These are phyloP conservation scores for Euphorbia lathyris DNA, from an alignment of 345 rosid genomes.

Conservation along the genomic window DNA sequence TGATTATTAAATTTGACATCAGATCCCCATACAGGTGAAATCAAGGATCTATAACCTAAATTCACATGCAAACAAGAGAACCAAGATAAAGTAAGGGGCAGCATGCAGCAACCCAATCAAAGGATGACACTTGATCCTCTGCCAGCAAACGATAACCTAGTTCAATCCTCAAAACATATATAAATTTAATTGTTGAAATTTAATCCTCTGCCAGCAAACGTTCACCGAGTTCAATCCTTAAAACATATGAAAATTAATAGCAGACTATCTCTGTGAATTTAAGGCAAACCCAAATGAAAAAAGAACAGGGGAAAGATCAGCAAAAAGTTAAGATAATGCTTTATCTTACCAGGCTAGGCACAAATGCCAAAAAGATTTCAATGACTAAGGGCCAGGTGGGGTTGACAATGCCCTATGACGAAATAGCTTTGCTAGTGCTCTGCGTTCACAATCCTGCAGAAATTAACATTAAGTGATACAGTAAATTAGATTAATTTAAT, in stretches of 20 bases:
- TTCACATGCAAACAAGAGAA: not conserved
- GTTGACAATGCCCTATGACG: slow-evolving; percentile 48
- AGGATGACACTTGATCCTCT: not conserved
- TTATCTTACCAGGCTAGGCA: slow-evolving; percentile 27
- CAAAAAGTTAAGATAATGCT: not conserved
- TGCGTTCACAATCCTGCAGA: slow-evolving; percentile 83
- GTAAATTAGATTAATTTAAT: not conserved
- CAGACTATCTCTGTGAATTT: not conserved
- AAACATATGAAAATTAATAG: not conserved
- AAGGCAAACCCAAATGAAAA: not conserved
- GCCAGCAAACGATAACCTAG: too few relatives aligned
- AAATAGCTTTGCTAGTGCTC: slow-evolving; percentile 62
- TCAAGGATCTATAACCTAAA: not conserved
- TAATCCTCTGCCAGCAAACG: too few relatives aligned
- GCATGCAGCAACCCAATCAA: not conserved
- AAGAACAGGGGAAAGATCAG: not conserved
- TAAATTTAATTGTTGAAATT: too few relatives aligned
- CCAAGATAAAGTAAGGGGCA: not conserved
- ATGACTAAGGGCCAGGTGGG: slow-evolving; percentile 33
- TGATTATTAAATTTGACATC: not conserved
- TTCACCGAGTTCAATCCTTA: not conserved
- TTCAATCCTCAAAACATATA: too few relatives aligned
- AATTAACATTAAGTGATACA: slow-evolving; percentile 11
- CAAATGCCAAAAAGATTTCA: not conserved
- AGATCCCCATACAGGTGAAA: not conserved